Conservation (phyloP, 1,284 basidiomycete genomes). For the Boletus smithii region DNA sequence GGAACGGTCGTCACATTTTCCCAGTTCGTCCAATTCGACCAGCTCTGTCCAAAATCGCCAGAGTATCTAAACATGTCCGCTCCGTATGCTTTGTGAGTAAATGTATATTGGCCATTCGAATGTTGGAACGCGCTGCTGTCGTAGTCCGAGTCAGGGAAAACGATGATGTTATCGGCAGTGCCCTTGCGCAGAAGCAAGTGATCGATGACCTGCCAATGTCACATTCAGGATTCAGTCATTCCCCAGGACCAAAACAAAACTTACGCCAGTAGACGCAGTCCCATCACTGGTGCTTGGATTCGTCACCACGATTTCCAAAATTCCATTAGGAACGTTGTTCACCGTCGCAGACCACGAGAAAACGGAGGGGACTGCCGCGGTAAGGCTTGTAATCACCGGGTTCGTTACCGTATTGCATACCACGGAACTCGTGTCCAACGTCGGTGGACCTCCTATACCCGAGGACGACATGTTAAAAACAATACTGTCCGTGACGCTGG, state of each 20-base stretch:
- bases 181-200: conserved; percentile 82
- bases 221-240: conserved; percentile 3
- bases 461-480: conserved; percentile 66
- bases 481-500: conserved; percentile 58
- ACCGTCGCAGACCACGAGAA: conserved; percentile 77
- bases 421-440: conserved; percentile 42
- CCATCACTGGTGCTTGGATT: conserved; percentile 49
- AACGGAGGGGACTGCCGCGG: conserved; percentile 53
- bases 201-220: conserved; percentile 52
- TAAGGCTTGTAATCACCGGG: conserved; percentile 45
- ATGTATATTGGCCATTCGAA: conserved; percentile 62
- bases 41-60: conserved; percentile 81
- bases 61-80: conserved; percentile 88
- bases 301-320: conserved; percentile 67
- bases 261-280: conserved; percentile 53
- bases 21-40: conserved; percentile 76
- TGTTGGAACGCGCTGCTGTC: conserved; percentile 61
- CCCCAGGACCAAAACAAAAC: conserved; percentile 12
- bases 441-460: conserved; percentile 58
- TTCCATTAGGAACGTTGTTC: conserved; percentile 72
- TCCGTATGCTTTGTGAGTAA: conserved; percentile 78
- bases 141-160: conserved; percentile 80
- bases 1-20: conserved; percentile 70
- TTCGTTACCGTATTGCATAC: conserved; percentile 47
- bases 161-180: conserved; percentile 67